Evolutionary conservation across 1,284 basidiomycete genomes (phyloP).

Genomic region (Apiotrichum gracile): DNA sequence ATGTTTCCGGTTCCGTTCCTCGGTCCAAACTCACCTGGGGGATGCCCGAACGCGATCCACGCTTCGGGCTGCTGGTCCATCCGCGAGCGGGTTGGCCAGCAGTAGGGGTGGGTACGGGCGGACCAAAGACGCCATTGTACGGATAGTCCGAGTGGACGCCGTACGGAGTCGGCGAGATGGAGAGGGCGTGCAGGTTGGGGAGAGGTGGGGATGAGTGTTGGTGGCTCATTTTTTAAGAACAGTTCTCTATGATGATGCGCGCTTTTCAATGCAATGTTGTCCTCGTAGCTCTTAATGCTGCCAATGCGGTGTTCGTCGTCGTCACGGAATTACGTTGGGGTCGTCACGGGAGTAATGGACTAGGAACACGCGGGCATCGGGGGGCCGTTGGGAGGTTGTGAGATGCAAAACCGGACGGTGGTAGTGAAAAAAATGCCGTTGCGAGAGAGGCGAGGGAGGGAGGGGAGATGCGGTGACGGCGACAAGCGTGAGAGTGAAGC

Average conservation of each 20-base stretch:
- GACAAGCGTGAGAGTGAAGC: neutral
- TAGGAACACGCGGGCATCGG: constrained; percentile 7
- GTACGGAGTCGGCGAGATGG: constrained; percentile 30
- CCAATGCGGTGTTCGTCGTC: neutral
- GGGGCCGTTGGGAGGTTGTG: neutral
- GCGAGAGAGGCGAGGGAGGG: constrained; percentile 2
- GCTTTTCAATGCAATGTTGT: neutral
- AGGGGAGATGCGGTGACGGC: neutral
- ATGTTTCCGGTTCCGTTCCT: no score
- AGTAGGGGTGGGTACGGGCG: constrained; percentile 23
- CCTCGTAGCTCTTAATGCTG: neutral
- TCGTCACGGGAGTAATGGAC: constrained; percentile 6
- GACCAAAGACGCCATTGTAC: constrained; percentile 44
- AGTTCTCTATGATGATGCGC: neutral
- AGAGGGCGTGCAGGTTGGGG: constrained; percentile 36
- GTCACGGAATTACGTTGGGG: constrained; percentile 5
- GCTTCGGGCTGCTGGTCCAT: constrained; percentile 27
- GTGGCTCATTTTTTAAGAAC: constrained; percentile 10
- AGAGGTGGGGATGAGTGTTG: constrained; percentile 35
- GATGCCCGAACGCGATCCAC: constrained; percentile 38
- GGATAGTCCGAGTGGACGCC: constrained; percentile 30
- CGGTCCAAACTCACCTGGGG: constrained; percentile 26
- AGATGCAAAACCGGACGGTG: neutral
- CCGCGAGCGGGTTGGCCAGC: constrained; percentile 21
- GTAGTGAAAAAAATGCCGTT: neutral